phyloP scores from a whole-genome alignment of 148 eudicot species.

The Rhododendron mucronatum region DNA sequence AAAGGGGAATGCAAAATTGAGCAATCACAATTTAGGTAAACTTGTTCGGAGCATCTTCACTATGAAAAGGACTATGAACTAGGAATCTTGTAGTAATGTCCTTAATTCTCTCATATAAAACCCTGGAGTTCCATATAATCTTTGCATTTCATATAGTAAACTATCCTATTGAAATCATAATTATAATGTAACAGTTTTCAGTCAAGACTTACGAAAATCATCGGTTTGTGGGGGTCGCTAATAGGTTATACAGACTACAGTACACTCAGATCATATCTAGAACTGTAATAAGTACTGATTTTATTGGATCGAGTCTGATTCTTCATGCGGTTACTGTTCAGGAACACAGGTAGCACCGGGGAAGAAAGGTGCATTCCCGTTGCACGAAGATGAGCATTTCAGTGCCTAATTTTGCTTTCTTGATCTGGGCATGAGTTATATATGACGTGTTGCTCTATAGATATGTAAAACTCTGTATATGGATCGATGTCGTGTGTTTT shows the following conservation, averaged over 20 bases:
- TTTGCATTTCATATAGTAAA: not conserved
- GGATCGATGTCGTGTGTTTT: not conserved
- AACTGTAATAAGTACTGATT: not conserved
- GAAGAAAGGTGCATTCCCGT: not conserved
- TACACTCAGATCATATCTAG: not conserved
- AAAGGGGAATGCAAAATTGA: not conserved
- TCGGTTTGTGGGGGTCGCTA: too few species aligned
- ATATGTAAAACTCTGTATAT: not conserved
- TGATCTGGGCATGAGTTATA: not conserved
- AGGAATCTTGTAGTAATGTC: not conserved
- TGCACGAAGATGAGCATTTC: not conserved
- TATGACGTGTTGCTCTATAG: not conserved
- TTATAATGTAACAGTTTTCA: too few species aligned
- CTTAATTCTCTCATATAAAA: not conserved
- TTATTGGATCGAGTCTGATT: not conserved
- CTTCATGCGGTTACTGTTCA: not conserved
- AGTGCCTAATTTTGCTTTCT: not conserved
- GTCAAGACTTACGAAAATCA: too few species aligned
- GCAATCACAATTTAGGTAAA: not conserved
- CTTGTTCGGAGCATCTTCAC: not conserved
- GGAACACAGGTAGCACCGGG: not conserved
- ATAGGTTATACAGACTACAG: not conserved
- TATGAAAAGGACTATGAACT: not conserved
- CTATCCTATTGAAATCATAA: not conserved
- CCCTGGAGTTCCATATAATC: not conserved